Evolutionary conservation across 2,329 filamentous ascomycete species (phyloP), one percentile per base, ranked within the genome.

Genomic region (Talaromyces funiculosus): DNA sequence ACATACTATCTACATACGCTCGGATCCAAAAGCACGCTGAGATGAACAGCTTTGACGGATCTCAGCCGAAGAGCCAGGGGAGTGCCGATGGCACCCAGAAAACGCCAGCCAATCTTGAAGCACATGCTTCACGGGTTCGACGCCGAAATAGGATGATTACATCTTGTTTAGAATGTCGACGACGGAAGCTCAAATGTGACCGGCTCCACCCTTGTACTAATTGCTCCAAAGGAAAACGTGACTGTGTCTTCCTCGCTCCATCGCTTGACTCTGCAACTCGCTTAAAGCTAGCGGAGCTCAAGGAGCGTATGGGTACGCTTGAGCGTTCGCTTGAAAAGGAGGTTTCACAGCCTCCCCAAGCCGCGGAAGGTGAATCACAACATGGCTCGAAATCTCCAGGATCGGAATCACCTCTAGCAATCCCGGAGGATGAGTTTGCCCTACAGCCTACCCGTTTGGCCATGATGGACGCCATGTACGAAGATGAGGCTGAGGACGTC

Each of bases 171-270:
- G 86, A 88, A 72, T 90, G 87, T 69, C 82, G 89, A 37, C 83
- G 88, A 40, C 82, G 89, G 40, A 92, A 92, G 74, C 79, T 91
- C 62, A 90, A 88, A 72, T 92, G 89, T 76, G 86, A 89, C 76
- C 90, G 89, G 70, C 73, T 79, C 20, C 83, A 88, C 59, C 87
- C 89, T 63, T 92, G 88, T 70, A 80, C 80, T 66, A 89, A 89
- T 70, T 74, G 73, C 65, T 66, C 72, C 62, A 82, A 81, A 67
- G 78, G 79, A 51, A 74, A 72, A 22, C 78, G 81, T 24, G 81
- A 83, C 20, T 85, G 83, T 66, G 69, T 89, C 38, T 90, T 89
- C 69, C 80, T 90, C 37, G 84, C 85, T 2, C 82, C 85, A 0
- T 82, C 85, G 22, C 77, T 89, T n/a, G 88, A 91, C 71, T 82